These are phyloP conservation scores for Gracilariopsis chorda DNA, from an alignment of 23 red algal genomes.

Conservation along the genomic window DNA sequence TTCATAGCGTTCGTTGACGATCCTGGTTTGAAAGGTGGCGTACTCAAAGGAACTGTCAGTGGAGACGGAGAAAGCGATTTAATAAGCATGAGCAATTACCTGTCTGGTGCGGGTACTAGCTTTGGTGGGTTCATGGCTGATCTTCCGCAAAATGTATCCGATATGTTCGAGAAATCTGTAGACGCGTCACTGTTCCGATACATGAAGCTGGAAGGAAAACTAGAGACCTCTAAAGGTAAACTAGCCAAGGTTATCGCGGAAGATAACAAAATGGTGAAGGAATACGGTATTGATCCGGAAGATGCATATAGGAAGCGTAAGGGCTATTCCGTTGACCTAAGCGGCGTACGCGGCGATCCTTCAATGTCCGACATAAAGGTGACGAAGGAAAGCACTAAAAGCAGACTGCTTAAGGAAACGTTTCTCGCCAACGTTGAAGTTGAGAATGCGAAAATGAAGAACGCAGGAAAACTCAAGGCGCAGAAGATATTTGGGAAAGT, in stretches of 20 bases:
- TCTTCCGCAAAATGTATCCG: neutral
- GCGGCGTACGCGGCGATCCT: neutral
- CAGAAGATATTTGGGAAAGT: slow-evolving; percentile 12
- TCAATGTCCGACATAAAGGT: neutral
- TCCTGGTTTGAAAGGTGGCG: neutral
- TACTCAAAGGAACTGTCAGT: neutral
- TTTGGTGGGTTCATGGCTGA: neutral
- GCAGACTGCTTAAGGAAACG: neutral
- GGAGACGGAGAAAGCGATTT: neutral
- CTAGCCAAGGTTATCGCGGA: neutral
- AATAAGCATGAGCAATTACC: neutral
- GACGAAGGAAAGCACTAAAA: neutral
- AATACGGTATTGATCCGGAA: neutral
- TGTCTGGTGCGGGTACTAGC: neutral
- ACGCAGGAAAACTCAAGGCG: neutral
- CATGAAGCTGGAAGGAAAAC: neutral
- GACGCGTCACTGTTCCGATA: neutral
- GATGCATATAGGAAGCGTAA: neutral
- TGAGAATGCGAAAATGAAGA: neutral
- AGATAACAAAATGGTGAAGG: neutral
- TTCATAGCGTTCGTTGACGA: neutral
- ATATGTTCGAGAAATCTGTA: neutral
- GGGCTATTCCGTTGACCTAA: neutral
- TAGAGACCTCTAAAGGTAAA: neutral
- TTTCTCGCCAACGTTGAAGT: neutral